phyloP scores from a whole-genome alignment of 2,329 filamentous ascomycete species.

The Hypoxylon sp. region DNA sequence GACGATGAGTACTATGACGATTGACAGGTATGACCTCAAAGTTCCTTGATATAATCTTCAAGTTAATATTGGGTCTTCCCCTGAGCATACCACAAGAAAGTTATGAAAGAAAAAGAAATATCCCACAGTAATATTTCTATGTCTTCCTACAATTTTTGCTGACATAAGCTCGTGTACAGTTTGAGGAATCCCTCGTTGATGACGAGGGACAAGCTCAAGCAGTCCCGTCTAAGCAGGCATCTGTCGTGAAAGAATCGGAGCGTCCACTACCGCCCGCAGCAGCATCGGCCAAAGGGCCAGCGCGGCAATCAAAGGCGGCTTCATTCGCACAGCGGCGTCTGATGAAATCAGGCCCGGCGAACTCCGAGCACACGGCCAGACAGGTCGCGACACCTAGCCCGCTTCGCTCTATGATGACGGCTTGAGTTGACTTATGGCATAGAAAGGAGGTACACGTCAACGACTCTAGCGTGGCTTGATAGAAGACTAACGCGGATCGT shows the following conservation, averaged over 20 bases:
- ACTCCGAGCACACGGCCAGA: slow-evolving; percentile 61
- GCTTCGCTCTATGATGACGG: slow-evolving; percentile 78
- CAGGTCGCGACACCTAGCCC: slow-evolving; percentile 75
- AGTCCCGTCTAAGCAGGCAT: slow-evolving; percentile 59
- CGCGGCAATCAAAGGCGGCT: slow-evolving; percentile 53
- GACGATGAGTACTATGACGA: slow-evolving; percentile 92
- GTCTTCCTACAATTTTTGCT: slow-evolving; percentile 54
- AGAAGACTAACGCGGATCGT: slow-evolving; percentile 28
- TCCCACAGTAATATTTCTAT: slow-evolving; percentile 6
- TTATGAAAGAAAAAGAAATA: slow-evolving; percentile 43
- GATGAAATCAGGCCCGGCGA: slow-evolving; percentile 63
- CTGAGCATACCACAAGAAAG: slow-evolving; percentile 20
- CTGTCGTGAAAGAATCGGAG: slow-evolving; percentile 57
- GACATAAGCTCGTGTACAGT: slow-evolving; percentile 80
- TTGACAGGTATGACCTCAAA: slow-evolving; percentile 55
- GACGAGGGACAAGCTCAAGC: slow-evolving; percentile 88
- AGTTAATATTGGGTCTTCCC: slow-evolving; percentile 28
- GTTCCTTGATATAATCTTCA: slow-evolving; percentile 27
- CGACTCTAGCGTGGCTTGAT: slow-evolving; percentile 5
- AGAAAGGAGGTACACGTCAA: slow-evolving; percentile 49
- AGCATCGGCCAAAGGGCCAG: slow-evolving; percentile 46
- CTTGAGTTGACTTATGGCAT: slow-evolving; percentile 58
- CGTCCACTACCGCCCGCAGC: slow-evolving; percentile 59
- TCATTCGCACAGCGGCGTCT: slow-evolving; percentile 63
- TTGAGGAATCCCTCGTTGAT: slow-evolving; percentile 81